A percentile compares a stretch with the other conserved stretches of the same genome.
Evolutionary conservation across 208 protist genomes (phyloP).

Genomic region (Borovskyia barvae): DNA sequence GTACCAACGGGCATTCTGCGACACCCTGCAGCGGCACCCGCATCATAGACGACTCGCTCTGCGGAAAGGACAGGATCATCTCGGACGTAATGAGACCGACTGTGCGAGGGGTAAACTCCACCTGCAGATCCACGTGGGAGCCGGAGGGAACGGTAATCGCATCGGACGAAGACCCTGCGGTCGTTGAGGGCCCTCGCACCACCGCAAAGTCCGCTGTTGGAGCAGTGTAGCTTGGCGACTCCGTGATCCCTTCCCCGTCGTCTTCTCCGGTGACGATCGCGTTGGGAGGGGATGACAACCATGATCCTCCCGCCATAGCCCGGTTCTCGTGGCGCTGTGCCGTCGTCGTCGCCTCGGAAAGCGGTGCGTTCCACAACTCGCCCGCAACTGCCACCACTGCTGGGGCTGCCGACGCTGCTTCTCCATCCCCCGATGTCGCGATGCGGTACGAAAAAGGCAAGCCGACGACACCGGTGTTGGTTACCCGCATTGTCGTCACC

Average conservation of each 20-base stretch:
- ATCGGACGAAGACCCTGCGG: conserved; percentile 76
- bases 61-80: conserved; percentile 60
- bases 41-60: conserved; percentile 41
- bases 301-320: no score
- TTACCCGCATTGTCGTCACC: conserved; percentile 67
- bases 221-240: not conserved
- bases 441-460: conserved; percentile 69
- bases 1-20: conserved; percentile 93
- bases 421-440: not conserved
- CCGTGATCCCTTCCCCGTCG: not conserved
- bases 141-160: conserved; percentile 55
- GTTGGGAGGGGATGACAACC: no score
- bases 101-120: conserved; percentile 86
- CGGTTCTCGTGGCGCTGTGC: no score
- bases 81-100: conserved; percentile 44
- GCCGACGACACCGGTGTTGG: conserved; percentile 82
- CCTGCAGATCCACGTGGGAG: conserved; percentile 40
- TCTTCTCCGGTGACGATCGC: not conserved
- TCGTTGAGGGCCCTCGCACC: conserved; percentile 5
- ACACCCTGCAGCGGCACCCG: conserved; percentile 73
- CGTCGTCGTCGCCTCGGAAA: not conserved
- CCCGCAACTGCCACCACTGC: no score
- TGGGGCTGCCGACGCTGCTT: not conserved
- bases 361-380: no score
- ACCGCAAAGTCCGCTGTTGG: conserved; percentile 2